Conservation (phyloP, 2,329 filamentous ascomycete genomes). For the Fonsecaea monophora region DNA sequence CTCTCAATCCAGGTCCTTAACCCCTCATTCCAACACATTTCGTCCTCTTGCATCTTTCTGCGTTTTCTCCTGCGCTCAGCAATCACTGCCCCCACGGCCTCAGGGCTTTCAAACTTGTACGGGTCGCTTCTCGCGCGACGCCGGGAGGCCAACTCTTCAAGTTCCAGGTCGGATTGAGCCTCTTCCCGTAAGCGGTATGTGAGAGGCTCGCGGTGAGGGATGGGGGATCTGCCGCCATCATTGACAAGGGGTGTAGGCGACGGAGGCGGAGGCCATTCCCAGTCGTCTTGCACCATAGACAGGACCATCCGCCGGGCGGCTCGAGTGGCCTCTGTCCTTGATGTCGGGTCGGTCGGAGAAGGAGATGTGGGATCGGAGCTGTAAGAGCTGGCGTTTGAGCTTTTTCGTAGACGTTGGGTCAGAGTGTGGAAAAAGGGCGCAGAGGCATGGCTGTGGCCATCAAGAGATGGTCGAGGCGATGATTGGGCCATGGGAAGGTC, state of each 20-base stretch:
- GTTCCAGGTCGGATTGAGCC: slow-evolving; percentile 36
- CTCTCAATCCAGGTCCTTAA: slow-evolving; percentile 78
- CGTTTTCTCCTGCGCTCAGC: slow-evolving; percentile 62
- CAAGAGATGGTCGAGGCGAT: slow-evolving; percentile 27
- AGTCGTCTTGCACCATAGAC: slow-evolving; percentile 38
- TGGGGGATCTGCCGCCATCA: slow-evolving; percentile 3
- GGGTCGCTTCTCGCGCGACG: slow-evolving; percentile 39
- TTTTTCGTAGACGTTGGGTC: slow-evolving; percentile 37
- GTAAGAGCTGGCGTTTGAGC: slow-evolving; percentile 37
- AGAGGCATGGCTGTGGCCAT: slow-evolving; percentile 19
- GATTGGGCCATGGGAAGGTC: slow-evolving; percentile 10
- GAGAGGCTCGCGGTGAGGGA: slow-evolving; percentile 32
- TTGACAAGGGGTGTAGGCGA: slow-evolving; percentile 14
- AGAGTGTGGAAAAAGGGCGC: slow-evolving; percentile 37
- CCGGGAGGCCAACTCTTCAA: slow-evolving; percentile 15
- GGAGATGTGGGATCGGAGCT: slow-evolving; percentile 1
- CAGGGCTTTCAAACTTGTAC: slow-evolving; percentile 51
- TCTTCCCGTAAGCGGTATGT: slow-evolving; percentile 37
- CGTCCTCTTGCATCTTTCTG: slow-evolving; percentile 65
- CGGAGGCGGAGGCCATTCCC: slow-evolving; percentile 35
- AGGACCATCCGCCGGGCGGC: slow-evolving; percentile 35
- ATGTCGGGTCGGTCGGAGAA: slow-evolving; percentile 21
- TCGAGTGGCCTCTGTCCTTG: slow-evolving; percentile 33
- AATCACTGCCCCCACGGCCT: slow-evolving; percentile 49
- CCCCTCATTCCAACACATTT: slow-evolving; percentile 80